These are phyloP conservation scores for Aspergillus sp. DNA, from an alignment of 2,329 filamentous ascomycete genomes.

Conservation along the genomic window DNA sequence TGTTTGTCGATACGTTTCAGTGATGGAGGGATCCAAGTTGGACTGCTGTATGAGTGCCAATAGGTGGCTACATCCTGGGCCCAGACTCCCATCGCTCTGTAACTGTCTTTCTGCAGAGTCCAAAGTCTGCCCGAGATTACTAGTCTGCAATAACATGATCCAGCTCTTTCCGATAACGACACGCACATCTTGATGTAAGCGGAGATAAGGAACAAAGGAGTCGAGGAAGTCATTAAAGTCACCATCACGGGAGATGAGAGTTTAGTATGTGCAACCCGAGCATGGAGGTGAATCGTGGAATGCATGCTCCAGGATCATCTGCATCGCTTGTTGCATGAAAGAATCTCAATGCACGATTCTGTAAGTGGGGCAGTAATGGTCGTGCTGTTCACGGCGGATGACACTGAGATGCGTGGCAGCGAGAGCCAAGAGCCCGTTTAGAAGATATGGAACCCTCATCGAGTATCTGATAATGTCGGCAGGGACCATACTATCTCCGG, in stretches of 20 bases:
- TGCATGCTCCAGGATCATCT: conserved; percentile 9
- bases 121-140: neutral
- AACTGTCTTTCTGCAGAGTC: neutral
- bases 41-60: neutral
- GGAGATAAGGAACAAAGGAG: conserved; percentile 14
- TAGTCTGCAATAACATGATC: conserved; percentile 4
- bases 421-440: conserved; percentile 51
- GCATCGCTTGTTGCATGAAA: conserved; percentile 14
- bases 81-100: neutral
- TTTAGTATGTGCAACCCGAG: conserved; percentile 17
- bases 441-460: conserved; percentile 42
- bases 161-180: conserved; percentile 8
- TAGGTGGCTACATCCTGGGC: neutral
- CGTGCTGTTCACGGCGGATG: conserved; percentile 40
- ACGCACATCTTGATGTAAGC: conserved; percentile 16
- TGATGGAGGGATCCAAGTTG: neutral
- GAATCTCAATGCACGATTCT: conserved; percentile 19
- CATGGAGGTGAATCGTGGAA: conserved; percentile 14
- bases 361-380: conserved; percentile 37
- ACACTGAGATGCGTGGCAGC: conserved; percentile 47
- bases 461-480: neutral
- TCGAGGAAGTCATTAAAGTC: conserved; percentile 15
- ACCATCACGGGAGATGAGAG: conserved; percentile 8
- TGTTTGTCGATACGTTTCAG: neutral
- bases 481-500: neutral